A percentile compares a stretch with the other conserved stretches of the same genome.
phyloP scores from a whole-genome alignment of 1,284 basidiomycete genomes.

The Chalciporus sp. region DNA sequence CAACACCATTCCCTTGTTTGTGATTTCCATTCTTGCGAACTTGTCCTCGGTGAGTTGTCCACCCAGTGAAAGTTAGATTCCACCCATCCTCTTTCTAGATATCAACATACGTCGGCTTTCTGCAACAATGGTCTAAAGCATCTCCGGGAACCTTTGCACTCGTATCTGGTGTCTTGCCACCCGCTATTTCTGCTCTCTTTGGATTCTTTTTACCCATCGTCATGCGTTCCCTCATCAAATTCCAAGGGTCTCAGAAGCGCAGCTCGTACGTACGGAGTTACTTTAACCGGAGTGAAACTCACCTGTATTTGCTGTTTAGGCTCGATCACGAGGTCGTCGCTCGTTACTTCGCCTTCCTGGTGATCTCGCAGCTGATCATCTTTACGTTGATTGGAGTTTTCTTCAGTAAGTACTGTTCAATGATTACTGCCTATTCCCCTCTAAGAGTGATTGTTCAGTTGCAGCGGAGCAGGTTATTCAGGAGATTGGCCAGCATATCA shows the following conservation, averaged over 20 bases:
- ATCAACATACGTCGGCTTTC: slow-evolving; percentile 70
- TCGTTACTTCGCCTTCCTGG: slow-evolving; percentile 89
- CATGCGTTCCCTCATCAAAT: slow-evolving; percentile 84
- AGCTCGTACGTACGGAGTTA: slow-evolving; percentile 25
- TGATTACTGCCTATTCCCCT: not conserved
- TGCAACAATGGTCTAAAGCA: slow-evolving; percentile 63
- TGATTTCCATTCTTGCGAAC: slow-evolving; percentile 83
- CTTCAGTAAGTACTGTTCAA: slow-evolving; percentile 62
- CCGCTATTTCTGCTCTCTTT: slow-evolving; percentile 85
- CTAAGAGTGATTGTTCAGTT: slow-evolving; percentile 17
- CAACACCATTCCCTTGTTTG: slow-evolving; percentile 86
- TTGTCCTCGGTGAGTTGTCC: slow-evolving; percentile 61
- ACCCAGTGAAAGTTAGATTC: not conserved
- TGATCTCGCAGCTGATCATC: slow-evolving; percentile 87
- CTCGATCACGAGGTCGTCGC: slow-evolving; percentile 89
- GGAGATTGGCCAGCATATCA: slow-evolving; percentile 68
- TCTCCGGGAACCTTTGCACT: slow-evolving; percentile 70
- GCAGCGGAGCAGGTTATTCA: slow-evolving; percentile 67
- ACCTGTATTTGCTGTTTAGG: slow-evolving; percentile 43
- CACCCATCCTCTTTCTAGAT: slow-evolving; percentile 42
- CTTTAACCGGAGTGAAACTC: not conserved
- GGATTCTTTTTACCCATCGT: slow-evolving; percentile 86
- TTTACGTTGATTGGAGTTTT: slow-evolving; percentile 90
- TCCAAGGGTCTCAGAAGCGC: slow-evolving; percentile 80
- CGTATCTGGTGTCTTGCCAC: slow-evolving; percentile 87